A percentile compares a stretch with the other conserved stretches of the same genome.
Conservation (phyloP, 352 stramenopile species). For the Pythium aquatile region DNA sequence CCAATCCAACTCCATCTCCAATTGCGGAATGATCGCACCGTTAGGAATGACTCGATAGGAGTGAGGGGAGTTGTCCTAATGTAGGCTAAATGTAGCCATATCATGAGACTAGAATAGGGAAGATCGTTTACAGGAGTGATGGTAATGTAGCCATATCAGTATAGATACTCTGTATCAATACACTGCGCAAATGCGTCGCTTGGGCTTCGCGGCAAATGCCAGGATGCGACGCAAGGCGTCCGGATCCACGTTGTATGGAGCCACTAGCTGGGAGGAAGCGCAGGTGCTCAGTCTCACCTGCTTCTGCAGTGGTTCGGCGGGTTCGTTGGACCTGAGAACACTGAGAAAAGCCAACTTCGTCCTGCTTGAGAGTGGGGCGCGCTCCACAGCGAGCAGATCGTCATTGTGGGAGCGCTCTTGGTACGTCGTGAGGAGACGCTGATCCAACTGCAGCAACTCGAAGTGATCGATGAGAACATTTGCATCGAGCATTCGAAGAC, state of each 20-base stretch:
- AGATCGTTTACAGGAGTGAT: not conserved
- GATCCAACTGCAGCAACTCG: not conserved
- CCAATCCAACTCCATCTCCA: not conserved
- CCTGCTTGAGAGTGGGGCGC: not conserved
- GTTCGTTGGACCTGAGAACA: not conserved
- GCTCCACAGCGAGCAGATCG: not conserved
- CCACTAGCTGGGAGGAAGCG: not conserved
- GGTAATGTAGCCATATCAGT: not conserved
- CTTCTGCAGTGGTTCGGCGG: not conserved
- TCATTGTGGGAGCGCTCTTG: not conserved
- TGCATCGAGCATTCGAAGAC: not conserved
- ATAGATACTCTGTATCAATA: not conserved
- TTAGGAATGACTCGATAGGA: not conserved
- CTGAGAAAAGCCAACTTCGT: not conserved
- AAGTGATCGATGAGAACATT: not conserved
- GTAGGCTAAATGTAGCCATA: not conserved
- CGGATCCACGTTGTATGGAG: not conserved
- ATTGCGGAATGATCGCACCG: not conserved
- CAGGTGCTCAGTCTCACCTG: not conserved
- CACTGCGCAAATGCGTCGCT: not conserved
- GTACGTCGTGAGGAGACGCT: not conserved
- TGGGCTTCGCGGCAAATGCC: not conserved
- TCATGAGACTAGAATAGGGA: not conserved
- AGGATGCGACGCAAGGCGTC: not conserved
- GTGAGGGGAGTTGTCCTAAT: not conserved